phyloP scores from a whole-genome alignment of 2,329 filamentous ascomycete genomes.

The Botryosphaeria dothidea region DNA sequence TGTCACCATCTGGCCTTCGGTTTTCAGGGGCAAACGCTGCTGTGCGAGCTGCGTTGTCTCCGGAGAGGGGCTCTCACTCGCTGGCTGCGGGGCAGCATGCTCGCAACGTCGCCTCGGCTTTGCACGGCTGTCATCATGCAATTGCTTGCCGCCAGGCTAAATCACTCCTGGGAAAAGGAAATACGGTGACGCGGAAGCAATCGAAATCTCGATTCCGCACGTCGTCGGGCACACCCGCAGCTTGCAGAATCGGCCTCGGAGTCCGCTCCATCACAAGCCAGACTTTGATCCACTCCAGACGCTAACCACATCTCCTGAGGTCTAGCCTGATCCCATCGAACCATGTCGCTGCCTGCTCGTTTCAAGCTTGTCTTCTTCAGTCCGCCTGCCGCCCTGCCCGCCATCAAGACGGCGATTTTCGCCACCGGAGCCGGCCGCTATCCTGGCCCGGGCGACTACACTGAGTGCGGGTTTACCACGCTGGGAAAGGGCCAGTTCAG shows the following conservation, averaged over 20 bases:
- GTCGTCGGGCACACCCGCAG: slow-evolving; percentile 12
- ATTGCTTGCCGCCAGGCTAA: not conserved
- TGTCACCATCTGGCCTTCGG: not conserved
- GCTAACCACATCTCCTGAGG: not conserved
- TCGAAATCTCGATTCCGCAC: slow-evolving; percentile 3
- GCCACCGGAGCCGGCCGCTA: slow-evolving; percentile 46
- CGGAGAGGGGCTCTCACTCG: not conserved
- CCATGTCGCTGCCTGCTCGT: slow-evolving; percentile 24
- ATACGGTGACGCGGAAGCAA: not conserved
- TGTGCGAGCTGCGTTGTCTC: not conserved
- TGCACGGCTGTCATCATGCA: not conserved
- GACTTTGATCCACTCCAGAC: not conserved
- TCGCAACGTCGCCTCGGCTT: not conserved
- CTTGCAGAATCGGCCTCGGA: not conserved
- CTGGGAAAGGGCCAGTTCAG: slow-evolving; percentile 66
- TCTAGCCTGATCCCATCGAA: not conserved
- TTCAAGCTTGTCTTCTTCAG: slow-evolving; percentile 50
- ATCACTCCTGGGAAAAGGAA: not conserved
- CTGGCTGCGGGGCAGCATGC: not conserved
- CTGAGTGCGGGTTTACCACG: slow-evolving; percentile 44
- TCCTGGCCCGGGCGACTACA: slow-evolving; percentile 45
- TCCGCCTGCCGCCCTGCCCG: slow-evolving; percentile 37
- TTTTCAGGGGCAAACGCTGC: not conserved
- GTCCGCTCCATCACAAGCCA: not conserved
- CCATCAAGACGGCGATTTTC: slow-evolving; percentile 48